Percentiles rank a stretch among this genome's conserved stretches.
Evolutionary conservation across 2,329 filamentous ascomycete species (phyloP).

Genomic region (Aspergillus eucalypticola): DNA sequence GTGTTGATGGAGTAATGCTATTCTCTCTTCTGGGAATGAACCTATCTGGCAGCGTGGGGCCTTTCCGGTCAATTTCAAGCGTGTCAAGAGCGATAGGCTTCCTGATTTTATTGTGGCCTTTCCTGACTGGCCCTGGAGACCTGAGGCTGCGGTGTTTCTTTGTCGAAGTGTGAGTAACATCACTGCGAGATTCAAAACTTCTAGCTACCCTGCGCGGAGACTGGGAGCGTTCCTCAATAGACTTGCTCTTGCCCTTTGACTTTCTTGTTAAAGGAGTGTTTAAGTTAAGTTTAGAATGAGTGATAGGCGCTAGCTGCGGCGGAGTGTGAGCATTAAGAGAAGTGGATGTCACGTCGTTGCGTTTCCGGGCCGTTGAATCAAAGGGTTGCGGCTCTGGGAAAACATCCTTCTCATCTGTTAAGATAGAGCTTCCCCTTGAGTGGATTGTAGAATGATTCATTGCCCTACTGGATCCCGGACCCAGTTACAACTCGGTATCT

Average conservation of each 20-base stretch:
- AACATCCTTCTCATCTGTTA: neutral
- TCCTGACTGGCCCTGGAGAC: slow-evolving; percentile 1
- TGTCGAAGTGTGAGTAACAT: neutral
- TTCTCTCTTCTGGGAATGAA: slow-evolving; percentile 56
- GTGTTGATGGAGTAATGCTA: slow-evolving; percentile 46
- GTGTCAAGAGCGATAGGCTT: slow-evolving; percentile 13
- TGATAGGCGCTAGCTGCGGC: slow-evolving; percentile 6
- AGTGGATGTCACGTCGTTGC: slow-evolving; percentile 5
- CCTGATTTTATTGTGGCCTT: slow-evolving; percentile 21
- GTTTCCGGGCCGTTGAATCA: neutral
- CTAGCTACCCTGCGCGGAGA: neutral
- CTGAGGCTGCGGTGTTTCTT: neutral
- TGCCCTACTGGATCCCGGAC: neutral
- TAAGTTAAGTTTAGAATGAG: slow-evolving; percentile 9
- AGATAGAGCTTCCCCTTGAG: slow-evolving; percentile 11
- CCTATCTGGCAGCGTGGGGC: slow-evolving; percentile 53
- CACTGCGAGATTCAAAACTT: neutral
- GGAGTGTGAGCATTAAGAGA: slow-evolving; percentile 8
- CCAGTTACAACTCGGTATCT: neutral
- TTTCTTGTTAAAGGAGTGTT: neutral
- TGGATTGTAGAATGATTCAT: slow-evolving; percentile 21
- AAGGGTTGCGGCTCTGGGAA: neutral
- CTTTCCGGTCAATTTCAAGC: slow-evolving; percentile 17
- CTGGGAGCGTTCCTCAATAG: neutral
- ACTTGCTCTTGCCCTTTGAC: neutral